Conservation (phyloP, 2,329 filamentous ascomycete species). For the Emmonsia crescens region DNA sequence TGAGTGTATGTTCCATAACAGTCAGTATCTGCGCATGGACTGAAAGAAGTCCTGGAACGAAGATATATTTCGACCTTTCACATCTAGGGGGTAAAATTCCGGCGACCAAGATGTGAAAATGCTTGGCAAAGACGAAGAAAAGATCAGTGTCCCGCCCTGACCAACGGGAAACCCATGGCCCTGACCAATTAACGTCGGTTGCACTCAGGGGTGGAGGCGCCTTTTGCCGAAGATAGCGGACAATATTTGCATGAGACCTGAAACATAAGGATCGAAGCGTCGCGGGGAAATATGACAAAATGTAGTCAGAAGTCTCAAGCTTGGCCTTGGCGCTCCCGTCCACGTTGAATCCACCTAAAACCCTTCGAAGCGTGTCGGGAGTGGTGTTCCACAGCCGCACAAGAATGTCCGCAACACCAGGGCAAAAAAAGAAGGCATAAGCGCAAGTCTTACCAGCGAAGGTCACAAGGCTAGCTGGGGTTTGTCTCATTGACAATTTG, state of each 20-base stretch:
- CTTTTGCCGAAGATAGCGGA: conserved; percentile 52
- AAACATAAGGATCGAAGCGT: conserved; percentile 52
- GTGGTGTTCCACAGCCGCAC: conserved; percentile 70
- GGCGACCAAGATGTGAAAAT: conserved; percentile 68
- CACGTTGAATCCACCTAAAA: conserved; percentile 58
- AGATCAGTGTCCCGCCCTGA: conserved; percentile 77
- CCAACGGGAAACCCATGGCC: conserved; percentile 77
- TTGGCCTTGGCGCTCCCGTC: conserved; percentile 43
- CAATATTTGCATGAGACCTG: conserved; percentile 49
- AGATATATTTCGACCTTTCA: conserved; percentile 45
- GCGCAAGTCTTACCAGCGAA: conserved; percentile 87
- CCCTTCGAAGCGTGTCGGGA: conserved; percentile 57
- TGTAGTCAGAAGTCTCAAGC: conserved; percentile 45
- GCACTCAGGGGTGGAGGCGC: conserved; percentile 57
- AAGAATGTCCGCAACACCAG: conserved; percentile 72
- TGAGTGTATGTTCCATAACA: conserved; percentile 71
- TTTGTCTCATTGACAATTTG: conserved; percentile 71
- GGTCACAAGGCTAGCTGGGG: conserved; percentile 60
- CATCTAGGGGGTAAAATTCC: conserved; percentile 55
- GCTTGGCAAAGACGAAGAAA: conserved; percentile 84
- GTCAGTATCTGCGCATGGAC: conserved; percentile 73
- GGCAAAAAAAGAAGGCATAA: conserved; percentile 88
- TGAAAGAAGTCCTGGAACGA: conserved; percentile 66
- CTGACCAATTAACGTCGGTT: conserved; percentile 69
- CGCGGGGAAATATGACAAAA: conserved; percentile 60